These are phyloP conservation scores for Mycena latifolia DNA, from an alignment of 768 basidiomycete species.

Conservation along the genomic window DNA sequence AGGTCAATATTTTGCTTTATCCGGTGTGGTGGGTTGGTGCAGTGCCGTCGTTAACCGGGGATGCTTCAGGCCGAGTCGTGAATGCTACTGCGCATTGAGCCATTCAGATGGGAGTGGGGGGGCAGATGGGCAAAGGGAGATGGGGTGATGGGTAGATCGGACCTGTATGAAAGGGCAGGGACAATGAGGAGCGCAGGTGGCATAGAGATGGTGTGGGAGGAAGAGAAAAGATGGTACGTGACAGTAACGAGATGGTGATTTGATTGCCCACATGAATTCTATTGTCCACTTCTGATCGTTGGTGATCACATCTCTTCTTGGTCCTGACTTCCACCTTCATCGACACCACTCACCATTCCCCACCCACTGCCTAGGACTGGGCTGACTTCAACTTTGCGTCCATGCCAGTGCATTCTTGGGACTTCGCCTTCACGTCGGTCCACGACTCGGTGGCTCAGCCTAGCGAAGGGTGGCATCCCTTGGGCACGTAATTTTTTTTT, in stretches of 20 bases:
- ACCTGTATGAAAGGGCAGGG: slow-evolving; percentile 2
- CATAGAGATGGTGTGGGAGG: slow-evolving; percentile 2
- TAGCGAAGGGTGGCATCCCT: not conserved
- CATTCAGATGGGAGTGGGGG: too few species aligned
- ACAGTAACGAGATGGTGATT: not conserved
- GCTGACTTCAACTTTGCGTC: not conserved
- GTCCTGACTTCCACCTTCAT: not conserved
- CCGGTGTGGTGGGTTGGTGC: too few species aligned
- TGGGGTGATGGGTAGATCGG: too few species aligned
- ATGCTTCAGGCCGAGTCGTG: too few species aligned
- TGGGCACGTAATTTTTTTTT: slow-evolving; percentile 1
- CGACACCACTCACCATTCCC: not conserved
- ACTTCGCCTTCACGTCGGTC: not conserved
- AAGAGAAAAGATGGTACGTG: slow-evolving; percentile 7
- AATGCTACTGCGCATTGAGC: too few species aligned
- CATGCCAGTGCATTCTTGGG: not conserved
- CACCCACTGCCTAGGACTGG: slow-evolving; percentile 1
- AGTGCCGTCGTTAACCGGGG: too few species aligned
- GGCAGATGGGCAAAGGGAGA: too few species aligned
- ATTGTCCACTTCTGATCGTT: too few species aligned
- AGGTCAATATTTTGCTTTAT: too few species aligned
- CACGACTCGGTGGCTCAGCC: too few species aligned
- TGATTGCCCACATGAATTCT: not conserved
- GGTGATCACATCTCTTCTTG: too few species aligned
- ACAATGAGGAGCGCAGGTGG: slow-evolving; percentile 15